Percentiles rank a stretch among this genome's conserved stretches.
These are phyloP conservation scores for Purpureocillium lavendulum DNA, from an alignment of 2,329 filamentous ascomycete species.

Conservation along the genomic window DNA sequence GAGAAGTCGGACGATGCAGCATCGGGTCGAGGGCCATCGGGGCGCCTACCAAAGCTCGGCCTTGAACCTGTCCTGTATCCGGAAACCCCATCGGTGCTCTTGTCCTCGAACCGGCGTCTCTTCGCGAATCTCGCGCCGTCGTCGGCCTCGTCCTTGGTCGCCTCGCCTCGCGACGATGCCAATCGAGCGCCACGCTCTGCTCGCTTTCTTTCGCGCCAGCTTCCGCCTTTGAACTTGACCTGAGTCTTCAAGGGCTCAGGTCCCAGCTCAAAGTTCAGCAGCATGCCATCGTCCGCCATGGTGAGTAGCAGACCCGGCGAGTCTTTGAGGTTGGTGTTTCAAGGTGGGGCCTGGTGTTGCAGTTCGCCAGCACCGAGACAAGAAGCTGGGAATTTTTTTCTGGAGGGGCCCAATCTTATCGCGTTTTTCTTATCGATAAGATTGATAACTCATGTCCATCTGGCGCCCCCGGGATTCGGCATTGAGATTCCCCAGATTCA, in stretches of 20 bases:
- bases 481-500: not conserved
- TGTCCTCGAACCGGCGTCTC: slow-evolving; percentile 31
- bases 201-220: slow-evolving; percentile 80
- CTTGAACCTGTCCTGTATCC: not conserved
- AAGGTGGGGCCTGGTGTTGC: slow-evolving; percentile 5
- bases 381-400: slow-evolving; percentile 12
- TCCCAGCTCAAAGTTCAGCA: slow-evolving; percentile 81
- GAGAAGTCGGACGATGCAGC: slow-evolving; percentile 8
- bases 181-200: slow-evolving; percentile 37
- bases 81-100: slow-evolving; percentile 8
- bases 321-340: not conserved
- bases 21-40: slow-evolving; percentile 1
- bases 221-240: slow-evolving; percentile 74
- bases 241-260: slow-evolving; percentile 55
- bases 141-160: slow-evolving; percentile 14
- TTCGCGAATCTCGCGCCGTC: slow-evolving; percentile 31
- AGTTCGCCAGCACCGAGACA: slow-evolving; percentile 3
- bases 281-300: slow-evolving; percentile 94
- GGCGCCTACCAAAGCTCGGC: not conserved
- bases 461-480: not conserved
- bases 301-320: not conserved
- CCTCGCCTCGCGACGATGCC: slow-evolving; percentile 13
- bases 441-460: not conserved
- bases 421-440: slow-evolving; percentile 14
- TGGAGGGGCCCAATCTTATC: slow-evolving; percentile 1